Percentiles rank a stretch among this genome's conserved stretches.
These are phyloP conservation scores for Trypanosoma cruzi DNA, from an alignment of 208 protist genomes.

Conservation along the genomic window DNA sequence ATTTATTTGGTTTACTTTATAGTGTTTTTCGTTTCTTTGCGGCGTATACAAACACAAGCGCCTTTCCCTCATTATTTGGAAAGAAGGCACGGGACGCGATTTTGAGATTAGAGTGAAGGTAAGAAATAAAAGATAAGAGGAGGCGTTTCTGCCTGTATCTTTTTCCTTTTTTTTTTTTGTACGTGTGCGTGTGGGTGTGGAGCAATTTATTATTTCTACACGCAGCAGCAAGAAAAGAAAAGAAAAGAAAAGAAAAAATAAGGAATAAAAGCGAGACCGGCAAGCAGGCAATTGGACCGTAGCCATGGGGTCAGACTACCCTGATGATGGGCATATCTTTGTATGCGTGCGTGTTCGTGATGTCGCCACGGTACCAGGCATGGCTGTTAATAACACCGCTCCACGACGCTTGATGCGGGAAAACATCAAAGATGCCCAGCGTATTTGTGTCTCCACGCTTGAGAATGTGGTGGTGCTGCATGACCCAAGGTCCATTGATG, in stretches of 20 bases:
- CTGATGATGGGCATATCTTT: conserved; percentile 77
- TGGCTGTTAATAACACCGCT: not conserved
- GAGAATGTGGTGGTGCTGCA: conserved; percentile 81
- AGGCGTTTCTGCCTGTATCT: too few species aligned
- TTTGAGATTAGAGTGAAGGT: not conserved
- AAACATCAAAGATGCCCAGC: conserved; percentile 36
- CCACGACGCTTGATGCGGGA: conserved; percentile 20
- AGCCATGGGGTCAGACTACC: conserved; percentile 31
- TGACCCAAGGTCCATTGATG: conserved; percentile 60
- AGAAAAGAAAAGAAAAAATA: too few species aligned
- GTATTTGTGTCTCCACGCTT: conserved; percentile 70
- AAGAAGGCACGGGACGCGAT: not conserved
- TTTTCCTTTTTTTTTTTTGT: too few species aligned
- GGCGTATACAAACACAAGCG: not conserved
- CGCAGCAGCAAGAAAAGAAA: too few species aligned
- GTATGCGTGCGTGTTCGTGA: conserved; percentile 77
- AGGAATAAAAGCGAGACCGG: conserved; percentile 6
- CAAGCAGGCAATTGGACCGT: not conserved
- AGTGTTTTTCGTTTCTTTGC: too few species aligned
- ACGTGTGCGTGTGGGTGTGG: too few species aligned
- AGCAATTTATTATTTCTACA: not conserved
- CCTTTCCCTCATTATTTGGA: too few species aligned
- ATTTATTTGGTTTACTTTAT: too few species aligned
- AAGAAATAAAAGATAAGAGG: not conserved
- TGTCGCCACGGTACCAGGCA: conserved; percentile 37